Percentiles rank a stretch among this genome's conserved stretches.
Evolutionary conservation across 2,329 filamentous ascomycete genomes (phyloP).

Genomic region (Capronia americana): DNA sequence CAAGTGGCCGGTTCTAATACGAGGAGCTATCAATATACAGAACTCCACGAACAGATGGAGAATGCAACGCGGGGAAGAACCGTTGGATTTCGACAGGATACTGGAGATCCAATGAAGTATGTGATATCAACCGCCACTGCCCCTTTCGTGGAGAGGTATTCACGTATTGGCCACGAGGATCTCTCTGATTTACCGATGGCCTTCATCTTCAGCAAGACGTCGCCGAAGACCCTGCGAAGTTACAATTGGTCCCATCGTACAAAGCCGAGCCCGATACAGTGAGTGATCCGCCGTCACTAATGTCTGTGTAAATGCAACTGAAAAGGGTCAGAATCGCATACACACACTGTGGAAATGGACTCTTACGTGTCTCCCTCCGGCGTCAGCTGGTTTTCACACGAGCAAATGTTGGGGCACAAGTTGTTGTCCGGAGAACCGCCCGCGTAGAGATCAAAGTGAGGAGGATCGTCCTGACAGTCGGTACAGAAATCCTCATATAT

Average conservation of each 20-base stretch:
- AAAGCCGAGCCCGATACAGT: slow-evolving; percentile 12
- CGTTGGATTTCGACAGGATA: slow-evolving; percentile 32
- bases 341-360: neutral
- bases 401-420: slow-evolving; percentile 14
- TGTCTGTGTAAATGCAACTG: slow-evolving; percentile 16
- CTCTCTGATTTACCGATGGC: neutral
- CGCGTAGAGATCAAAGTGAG: slow-evolving; percentile 17
- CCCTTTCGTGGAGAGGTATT: neutral
- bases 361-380: slow-evolving; percentile 15
- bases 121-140: neutral
- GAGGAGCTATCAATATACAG: slow-evolving; percentile 22
- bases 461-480: slow-evolving; percentile 15
- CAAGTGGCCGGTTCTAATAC: slow-evolving; percentile 50
- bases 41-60: slow-evolving; percentile 35
- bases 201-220: slow-evolving; percentile 8
- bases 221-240: slow-evolving; percentile 11
- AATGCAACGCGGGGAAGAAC: slow-evolving; percentile 27
- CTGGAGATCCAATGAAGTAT: slow-evolving; percentile 22
- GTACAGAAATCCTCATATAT: slow-evolving; percentile 17
- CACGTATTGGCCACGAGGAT: neutral
- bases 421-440: slow-evolving; percentile 13
- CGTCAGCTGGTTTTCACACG: slow-evolving; percentile 16
- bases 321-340: neutral
- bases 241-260: slow-evolving; percentile 14
- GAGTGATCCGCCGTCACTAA: slow-evolving; percentile 14